Evolutionary conservation across 306 rosid genomes (phyloP).

Genomic region (Quercus alba): DNA sequence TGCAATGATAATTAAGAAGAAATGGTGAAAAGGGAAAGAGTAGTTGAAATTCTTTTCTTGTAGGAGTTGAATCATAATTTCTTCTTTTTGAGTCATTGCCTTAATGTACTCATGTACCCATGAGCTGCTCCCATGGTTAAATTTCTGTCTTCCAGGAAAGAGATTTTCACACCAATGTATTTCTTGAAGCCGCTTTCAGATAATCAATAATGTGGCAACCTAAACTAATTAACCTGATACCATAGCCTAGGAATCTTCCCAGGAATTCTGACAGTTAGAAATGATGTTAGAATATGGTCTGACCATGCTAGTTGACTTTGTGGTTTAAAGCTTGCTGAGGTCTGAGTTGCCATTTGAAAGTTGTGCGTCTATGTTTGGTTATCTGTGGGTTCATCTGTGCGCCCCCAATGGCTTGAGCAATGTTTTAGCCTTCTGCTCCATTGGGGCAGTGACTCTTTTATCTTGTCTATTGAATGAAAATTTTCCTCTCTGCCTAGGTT

Average conservation of each 20-base stretch:
- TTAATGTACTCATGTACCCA: too few species aligned
- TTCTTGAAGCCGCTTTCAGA: slow-evolving; percentile 77
- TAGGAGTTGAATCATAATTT: too few species aligned
- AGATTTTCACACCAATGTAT: slow-evolving; percentile 93
- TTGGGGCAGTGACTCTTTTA: not conserved
- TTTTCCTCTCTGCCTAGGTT: too few species aligned
- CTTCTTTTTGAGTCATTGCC: too few species aligned
- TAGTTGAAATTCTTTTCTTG: too few species aligned
- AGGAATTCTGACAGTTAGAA: not conserved
- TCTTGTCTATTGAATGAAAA: not conserved
- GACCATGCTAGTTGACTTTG: slow-evolving; percentile 3
- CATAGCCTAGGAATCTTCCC: not conserved
- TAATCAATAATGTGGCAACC: slow-evolving; percentile 15
- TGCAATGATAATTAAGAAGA: too few species aligned
- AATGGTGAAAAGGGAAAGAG: too few species aligned
- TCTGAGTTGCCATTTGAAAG: not conserved
- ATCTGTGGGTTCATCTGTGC: not conserved
- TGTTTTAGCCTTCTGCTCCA: not conserved
- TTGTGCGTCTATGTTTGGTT: slow-evolving; percentile 24
- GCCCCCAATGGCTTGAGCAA: slow-evolving; percentile 5
- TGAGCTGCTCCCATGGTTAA: not conserved
- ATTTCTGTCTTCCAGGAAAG: slow-evolving; percentile 54
- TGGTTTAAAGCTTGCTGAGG: not conserved
- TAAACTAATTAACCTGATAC: not conserved
- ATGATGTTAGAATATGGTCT: slow-evolving; percentile 10